Base-by-base conservation (phyloP, 352 stramenopile species). In the Pythium utonaiense region DNA sequence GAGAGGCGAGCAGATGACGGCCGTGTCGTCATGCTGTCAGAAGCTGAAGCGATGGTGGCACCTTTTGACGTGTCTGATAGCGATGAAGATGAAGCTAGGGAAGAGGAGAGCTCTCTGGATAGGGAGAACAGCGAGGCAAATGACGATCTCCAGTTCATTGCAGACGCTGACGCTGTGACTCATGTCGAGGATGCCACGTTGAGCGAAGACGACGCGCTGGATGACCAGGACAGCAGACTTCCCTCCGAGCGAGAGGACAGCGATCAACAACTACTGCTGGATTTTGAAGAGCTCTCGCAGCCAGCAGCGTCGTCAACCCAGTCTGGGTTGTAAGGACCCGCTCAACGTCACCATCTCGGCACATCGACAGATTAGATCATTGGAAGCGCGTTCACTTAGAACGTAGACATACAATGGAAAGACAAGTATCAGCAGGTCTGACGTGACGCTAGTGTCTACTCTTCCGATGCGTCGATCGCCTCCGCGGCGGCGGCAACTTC, bases 141-240 rank as follows among this genome's bases (percentile, higher is more conserved):
- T 2, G 64, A 66, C 16, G 53, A 66, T 48, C 48, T 66, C 9
- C 54, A 67, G 64, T 44, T 67, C 14, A 38, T 60, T 16, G 57
- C 40, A 3, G 40, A 71, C 10, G 58, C 64, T 13, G 41, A 49
- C 8, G 58, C 36, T 9, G 64, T 71, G 24, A 55, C 53, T 3
- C 21, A 50, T 2, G 53, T 66, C n/a, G 31, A 49, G 14, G 24
- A 54, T 5, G 22, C 36, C 12, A 12, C 53, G 17, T 10, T 50
- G 0, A 4, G 5, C 17, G 25, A 38, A 16, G 56, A 56, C 30
- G 25, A 50, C 21, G 1, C 28, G 34, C 2, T 27, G 13, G 24
- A 49, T 40, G 41, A 34, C 9, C 3, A 41, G 42, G 21, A 17
- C 25, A 40, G 31, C 19, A n/a, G 14, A 14, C 7, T 44, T 6